Percentiles rank a stretch among this genome's conserved stretches.
These are phyloP conservation scores for Cercophora sp. DNA, from an alignment of 495 filamentous ascomycete species.

Conservation along the genomic window DNA sequence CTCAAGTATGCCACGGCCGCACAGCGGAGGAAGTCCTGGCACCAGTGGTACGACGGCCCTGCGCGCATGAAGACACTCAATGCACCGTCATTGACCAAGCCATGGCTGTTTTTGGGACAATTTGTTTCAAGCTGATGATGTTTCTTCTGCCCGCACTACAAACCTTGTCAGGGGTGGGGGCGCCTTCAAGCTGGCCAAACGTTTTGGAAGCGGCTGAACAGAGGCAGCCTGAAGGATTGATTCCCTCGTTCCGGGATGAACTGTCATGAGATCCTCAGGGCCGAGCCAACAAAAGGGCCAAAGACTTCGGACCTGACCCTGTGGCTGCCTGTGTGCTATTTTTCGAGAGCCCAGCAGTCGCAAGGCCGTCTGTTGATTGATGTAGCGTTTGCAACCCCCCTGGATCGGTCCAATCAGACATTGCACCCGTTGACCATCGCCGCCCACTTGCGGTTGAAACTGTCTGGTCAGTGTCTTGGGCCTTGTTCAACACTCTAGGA, in stretches of 20 bases:
- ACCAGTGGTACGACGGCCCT: no score
- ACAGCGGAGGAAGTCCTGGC: not conserved
- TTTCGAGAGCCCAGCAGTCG: no score
- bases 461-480: not conserved
- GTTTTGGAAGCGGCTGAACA: no score
- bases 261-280: no score
- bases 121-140: slow-evolving; percentile 14
- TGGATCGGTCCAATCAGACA: slow-evolving; percentile 17
- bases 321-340: not conserved
- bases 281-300: no score
- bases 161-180: no score
- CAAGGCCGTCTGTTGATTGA: slow-evolving; percentile 15
- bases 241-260: no score
- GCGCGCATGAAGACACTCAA: slow-evolving; percentile 5
- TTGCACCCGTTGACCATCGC: not conserved
- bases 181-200: no score
- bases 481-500: not conserved
- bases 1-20: not conserved
- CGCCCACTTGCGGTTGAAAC: slow-evolving; percentile 8
- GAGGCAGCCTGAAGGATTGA: not conserved
- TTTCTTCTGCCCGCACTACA: no score
- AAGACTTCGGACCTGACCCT: no score
- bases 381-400: slow-evolving; percentile 12
- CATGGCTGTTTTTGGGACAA: not conserved
- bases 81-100: not conserved